phyloP scores from a whole-genome alignment of 108 stramenopile species.

The Nitzschia sp. region DNA sequence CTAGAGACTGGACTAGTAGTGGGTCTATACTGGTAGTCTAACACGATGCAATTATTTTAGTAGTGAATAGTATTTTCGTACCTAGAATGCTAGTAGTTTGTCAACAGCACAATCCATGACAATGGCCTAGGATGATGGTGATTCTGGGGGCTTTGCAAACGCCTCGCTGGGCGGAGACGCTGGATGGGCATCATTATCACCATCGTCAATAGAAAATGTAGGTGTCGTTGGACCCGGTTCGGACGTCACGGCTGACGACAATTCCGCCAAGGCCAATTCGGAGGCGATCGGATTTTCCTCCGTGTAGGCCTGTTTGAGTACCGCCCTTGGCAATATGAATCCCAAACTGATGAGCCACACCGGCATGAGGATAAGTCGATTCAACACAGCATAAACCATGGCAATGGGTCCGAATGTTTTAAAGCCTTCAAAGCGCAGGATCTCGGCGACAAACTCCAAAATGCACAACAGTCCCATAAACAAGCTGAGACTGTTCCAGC shows the following conservation, averaged over 20 bases:
- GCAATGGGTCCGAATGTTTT: neutral
- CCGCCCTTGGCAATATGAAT: constrained; percentile 20
- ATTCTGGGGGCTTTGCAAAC: neutral
- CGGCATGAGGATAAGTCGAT: constrained; percentile 30
- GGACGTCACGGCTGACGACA: neutral
- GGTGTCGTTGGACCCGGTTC: neutral
- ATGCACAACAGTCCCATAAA: constrained; percentile 27
- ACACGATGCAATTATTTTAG: too few species aligned
- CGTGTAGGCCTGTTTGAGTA: neutral
- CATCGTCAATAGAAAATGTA: constrained; percentile 20
- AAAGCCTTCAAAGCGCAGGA: constrained; percentile 20
- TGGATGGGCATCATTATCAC: constrained; percentile 3
- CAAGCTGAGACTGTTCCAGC: constrained; percentile 30
- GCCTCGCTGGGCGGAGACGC: constrained; percentile 24
- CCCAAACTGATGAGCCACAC: constrained; percentile 30
- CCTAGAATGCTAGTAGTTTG: too few species aligned
- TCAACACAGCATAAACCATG: constrained; percentile 26
- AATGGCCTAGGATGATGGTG: too few species aligned
- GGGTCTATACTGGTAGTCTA: too few species aligned
- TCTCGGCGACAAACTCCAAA: constrained; percentile 24
- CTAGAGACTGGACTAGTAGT: too few species aligned
- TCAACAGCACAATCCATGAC: too few species aligned
- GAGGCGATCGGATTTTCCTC: constrained; percentile 10
- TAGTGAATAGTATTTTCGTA: too few species aligned
- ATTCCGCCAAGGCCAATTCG: constrained; percentile 13